A percentile compares a stretch with the other conserved stretches of the same genome.
phyloP scores from a whole-genome alignment of 2,329 filamentous ascomycete genomes.

The Verticillium dahliae region DNA sequence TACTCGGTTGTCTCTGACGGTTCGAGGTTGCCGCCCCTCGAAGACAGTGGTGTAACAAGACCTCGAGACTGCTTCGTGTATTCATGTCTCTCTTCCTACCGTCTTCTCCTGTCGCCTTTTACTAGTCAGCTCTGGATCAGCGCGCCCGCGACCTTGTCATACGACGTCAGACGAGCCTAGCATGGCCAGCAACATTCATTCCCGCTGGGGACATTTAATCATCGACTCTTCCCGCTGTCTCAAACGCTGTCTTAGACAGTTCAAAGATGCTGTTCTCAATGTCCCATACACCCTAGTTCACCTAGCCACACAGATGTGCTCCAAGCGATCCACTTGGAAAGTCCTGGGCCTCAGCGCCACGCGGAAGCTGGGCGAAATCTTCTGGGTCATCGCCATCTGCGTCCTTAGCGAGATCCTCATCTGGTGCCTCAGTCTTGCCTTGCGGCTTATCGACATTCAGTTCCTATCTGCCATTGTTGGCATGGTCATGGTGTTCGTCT shows the following conservation, averaged over 20 bases:
- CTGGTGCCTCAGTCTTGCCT: constrained; percentile 30
- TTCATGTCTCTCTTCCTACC: not conserved
- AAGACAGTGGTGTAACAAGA: not conserved
- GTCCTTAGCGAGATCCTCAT: constrained; percentile 37
- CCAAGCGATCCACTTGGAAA: not conserved
- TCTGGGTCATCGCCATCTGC: constrained; percentile 28
- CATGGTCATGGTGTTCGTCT: constrained; percentile 33
- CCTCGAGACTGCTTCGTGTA: not conserved
- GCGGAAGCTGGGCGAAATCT: constrained; percentile 14
- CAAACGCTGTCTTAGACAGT: not conserved
- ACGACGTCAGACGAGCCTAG: not conserved
- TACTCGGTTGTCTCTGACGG: not conserved
- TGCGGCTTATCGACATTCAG: constrained; percentile 25
- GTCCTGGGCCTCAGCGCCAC: not conserved
- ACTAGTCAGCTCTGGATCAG: not conserved
- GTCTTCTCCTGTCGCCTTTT: not conserved
- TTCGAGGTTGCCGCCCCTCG: not conserved
- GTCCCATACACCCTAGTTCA: not conserved
- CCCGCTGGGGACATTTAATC: not conserved
- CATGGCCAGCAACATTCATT: not conserved
- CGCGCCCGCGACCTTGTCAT: not conserved
- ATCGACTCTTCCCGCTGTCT: not conserved
- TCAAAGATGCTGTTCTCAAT: not conserved
- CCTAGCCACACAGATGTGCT: not conserved
- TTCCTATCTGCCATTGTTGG: constrained; percentile 42